These are phyloP conservation scores for Raphidocelis subcapitata DNA, from an alignment of 139 green algal genomes.

Conservation along the genomic window DNA sequence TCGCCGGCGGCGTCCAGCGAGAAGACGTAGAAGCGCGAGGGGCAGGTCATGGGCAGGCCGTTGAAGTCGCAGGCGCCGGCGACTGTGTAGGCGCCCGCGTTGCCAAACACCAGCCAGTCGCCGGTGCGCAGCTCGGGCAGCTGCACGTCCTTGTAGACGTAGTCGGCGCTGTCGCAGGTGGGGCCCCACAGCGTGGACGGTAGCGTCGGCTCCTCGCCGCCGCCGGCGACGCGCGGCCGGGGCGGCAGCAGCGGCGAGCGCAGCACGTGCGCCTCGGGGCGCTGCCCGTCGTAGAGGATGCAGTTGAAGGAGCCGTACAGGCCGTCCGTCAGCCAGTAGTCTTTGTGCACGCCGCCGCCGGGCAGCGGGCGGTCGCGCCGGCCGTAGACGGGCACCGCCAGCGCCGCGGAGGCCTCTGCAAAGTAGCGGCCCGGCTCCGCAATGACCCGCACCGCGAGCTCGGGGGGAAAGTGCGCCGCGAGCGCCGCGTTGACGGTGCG, in stretches of 20 bases:
- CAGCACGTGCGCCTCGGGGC: slow-evolving; percentile 30
- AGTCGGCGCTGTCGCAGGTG: slow-evolving; percentile 85
- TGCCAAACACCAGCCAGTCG: slow-evolving; percentile 90
- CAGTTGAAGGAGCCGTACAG: slow-evolving; percentile 96
- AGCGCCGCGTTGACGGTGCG: slow-evolving; percentile 71
- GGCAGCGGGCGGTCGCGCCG: slow-evolving; percentile 40
- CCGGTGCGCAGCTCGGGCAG: slow-evolving; percentile 78
- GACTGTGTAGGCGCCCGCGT: slow-evolving; percentile 63
- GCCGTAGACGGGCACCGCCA: slow-evolving; percentile 82
- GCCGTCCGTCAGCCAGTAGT: slow-evolving; percentile 83
- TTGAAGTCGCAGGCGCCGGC: slow-evolving; percentile 87
- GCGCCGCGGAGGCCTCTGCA: slow-evolving; percentile 79
- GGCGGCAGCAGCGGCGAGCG: slow-evolving; percentile 27
- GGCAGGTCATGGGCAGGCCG: slow-evolving; percentile 38
- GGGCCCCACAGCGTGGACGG: slow-evolving; percentile 78
- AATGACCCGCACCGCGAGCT: slow-evolving; percentile 73
- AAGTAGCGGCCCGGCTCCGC: slow-evolving; percentile 97
- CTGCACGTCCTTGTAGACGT: slow-evolving; percentile 55
- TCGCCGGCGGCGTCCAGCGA: slow-evolving; percentile 22
- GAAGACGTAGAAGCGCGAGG: slow-evolving; percentile 36
- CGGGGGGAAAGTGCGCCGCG: slow-evolving; percentile 76
- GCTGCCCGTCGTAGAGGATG: slow-evolving; percentile 76
- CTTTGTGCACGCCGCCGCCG: slow-evolving; percentile 18
- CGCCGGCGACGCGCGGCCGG: not conserved
- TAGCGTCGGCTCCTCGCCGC: not conserved